Conservation (phyloP, 495 filamentous ascomycete genomes). For the Podospora pseudopauciseta region DNA sequence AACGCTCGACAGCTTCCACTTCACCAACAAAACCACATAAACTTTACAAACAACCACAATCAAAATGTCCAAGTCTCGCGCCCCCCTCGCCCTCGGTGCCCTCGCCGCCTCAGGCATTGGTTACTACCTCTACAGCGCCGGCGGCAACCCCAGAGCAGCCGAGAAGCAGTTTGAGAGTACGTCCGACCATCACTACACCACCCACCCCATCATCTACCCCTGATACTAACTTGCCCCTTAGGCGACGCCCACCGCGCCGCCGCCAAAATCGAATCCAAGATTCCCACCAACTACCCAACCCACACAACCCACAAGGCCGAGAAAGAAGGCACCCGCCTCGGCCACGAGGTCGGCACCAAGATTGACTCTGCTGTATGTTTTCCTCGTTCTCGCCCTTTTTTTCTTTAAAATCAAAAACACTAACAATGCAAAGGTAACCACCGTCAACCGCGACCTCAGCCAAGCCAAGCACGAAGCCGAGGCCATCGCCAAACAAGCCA, state of each 20-base stretch:
- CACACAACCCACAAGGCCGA: conserved; percentile 36
- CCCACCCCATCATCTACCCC: background rate
- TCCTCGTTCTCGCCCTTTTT: conserved; percentile 3
- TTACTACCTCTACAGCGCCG: conserved; percentile 90
- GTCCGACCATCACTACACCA: conserved; percentile 14
- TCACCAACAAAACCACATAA: background rate
- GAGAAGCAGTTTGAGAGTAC: conserved; percentile 79
- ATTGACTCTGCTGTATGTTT: conserved; percentile 19
- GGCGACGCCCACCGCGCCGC: conserved; percentile 63
- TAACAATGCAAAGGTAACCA: conserved; percentile 50
- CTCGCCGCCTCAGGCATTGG: conserved; percentile 64
- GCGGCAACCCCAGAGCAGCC: conserved; percentile 76
- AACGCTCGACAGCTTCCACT: background rate
- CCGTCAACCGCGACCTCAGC: conserved; percentile 56
- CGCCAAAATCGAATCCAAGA: conserved; percentile 59
- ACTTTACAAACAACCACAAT: conserved; percentile 16
- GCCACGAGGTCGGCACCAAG: conserved; percentile 45
- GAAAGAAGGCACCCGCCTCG: conserved; percentile 40
- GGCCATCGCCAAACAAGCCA: conserved; percentile 55
- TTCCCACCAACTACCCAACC: conserved; percentile 38
- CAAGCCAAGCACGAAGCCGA: conserved; percentile 56
- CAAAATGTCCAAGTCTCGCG: conserved; percentile 53
- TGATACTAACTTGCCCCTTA: conserved; percentile 38
- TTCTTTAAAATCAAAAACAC: background rate
- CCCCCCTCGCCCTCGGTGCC: conserved; percentile 56